phyloP scores from a whole-genome alignment of 129 eudicot genomes.

The sunflower (Helianthus annuus) region DNA sequence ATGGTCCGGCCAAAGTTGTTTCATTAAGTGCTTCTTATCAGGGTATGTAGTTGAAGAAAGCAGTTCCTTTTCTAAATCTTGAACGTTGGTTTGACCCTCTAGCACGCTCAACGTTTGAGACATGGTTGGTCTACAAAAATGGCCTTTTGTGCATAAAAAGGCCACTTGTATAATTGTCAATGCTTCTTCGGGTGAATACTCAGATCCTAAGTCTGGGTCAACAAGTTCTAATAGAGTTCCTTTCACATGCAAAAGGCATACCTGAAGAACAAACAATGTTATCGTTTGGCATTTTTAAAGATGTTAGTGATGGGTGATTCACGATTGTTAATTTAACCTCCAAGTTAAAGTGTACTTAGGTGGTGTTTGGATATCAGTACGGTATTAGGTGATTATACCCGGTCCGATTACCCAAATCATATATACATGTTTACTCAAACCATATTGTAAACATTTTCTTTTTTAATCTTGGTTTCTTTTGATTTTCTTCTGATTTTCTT shows the following conservation, averaged over 20 bases:
- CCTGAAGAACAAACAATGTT: constrained; percentile 39
- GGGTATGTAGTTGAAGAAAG: constrained; percentile 48
- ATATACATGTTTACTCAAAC: too few relatives aligned
- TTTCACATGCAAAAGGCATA: constrained; percentile 63
- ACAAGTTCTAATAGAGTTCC: constrained; percentile 60
- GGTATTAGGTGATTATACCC: too few relatives aligned
- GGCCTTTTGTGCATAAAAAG: constrained; percentile 68
- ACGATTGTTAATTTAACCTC: not conserved
- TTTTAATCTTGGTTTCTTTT: too few relatives aligned
- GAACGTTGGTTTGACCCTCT: constrained; percentile 62
- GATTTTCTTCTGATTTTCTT: too few relatives aligned
- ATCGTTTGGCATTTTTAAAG: not conserved
- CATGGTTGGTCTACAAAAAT: constrained; percentile 71
- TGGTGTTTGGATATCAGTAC: not conserved
- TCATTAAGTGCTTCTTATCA: constrained; percentile 44
- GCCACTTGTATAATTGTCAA: constrained; percentile 61
- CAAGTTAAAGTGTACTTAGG: constrained; percentile 2
- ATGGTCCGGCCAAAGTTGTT: constrained; percentile 70
- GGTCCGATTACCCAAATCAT: too few relatives aligned
- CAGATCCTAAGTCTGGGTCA: constrained; percentile 80
- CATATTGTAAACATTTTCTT: too few relatives aligned
- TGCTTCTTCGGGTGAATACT: constrained; percentile 66
- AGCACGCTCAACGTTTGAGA: constrained; percentile 80
- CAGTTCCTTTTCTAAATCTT: constrained; percentile 59
- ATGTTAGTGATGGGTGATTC: not conserved